Conservation (phyloP, 169 alveolate genomes). For the Cryptosporidium ubiquitum region DNA sequence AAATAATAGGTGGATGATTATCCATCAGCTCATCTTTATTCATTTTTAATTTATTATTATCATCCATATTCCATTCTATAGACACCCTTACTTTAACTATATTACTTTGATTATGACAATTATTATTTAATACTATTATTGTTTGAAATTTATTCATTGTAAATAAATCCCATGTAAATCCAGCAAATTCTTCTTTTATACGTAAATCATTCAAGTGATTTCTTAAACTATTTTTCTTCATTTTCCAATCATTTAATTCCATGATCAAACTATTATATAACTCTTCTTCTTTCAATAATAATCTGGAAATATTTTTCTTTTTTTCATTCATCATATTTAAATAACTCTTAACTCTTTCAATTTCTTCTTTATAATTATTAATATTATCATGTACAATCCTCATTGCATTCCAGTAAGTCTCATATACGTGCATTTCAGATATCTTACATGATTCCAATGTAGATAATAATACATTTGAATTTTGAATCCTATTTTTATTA, state of each 20-base stretch:
- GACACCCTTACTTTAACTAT: conserved; percentile 19
- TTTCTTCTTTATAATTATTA: conserved; percentile 43
- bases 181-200: conserved; percentile 64
- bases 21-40: not conserved
- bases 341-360: conserved; percentile 28
- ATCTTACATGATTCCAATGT: conserved; percentile 63
- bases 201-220: conserved; percentile 6
- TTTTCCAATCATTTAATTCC: conserved; percentile 44
- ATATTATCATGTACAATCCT: conserved; percentile 53
- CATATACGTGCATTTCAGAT: conserved; percentile 71
- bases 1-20: not conserved
- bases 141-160: conserved; percentile 64
- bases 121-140: conserved; percentile 4
- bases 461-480: conserved; percentile 56
- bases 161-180: conserved; percentile 68
- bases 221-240: conserved; percentile 25
- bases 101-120: conserved; percentile 6
- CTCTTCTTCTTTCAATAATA: conserved; percentile 62
- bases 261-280: conserved; percentile 11
- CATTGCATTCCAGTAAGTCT: conserved; percentile 70
- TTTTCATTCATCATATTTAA: conserved; percentile 26
- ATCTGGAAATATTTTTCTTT: conserved; percentile 4
- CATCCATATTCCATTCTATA: conserved; percentile 61
- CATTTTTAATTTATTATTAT: not conserved
- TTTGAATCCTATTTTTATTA: conserved; percentile 39